Percentiles rank a stretch among this genome's conserved stretches.
Conservation (phyloP, 2,329 filamentous ascomycete species). For the Bipolaris cookei region DNA sequence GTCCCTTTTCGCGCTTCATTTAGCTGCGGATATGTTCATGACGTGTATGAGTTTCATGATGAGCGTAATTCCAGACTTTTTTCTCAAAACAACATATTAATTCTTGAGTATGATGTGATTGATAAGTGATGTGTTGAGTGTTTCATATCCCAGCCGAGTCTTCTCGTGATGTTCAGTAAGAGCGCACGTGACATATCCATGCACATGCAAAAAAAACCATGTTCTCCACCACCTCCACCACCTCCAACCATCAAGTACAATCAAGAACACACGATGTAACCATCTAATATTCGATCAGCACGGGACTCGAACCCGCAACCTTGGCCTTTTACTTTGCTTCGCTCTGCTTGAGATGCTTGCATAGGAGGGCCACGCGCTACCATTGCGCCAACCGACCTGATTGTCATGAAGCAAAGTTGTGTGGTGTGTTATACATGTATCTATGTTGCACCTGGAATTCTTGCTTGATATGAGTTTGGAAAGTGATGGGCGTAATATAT, state of each 20-base stretch:
- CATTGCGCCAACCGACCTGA: constrained; percentile 47
- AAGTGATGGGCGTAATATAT: no score
- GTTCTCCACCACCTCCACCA: neutral
- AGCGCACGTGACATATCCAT: neutral
- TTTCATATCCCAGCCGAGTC: neutral
- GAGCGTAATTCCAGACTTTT: constrained; percentile 21
- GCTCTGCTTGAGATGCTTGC: no score
- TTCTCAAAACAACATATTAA: constrained; percentile 7
- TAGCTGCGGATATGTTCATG: constrained; percentile 31
- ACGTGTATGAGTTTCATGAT: constrained; percentile 37
- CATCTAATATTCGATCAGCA: constrained; percentile 32
- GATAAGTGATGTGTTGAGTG: neutral
- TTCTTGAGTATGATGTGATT: neutral
- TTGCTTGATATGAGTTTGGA: no score
- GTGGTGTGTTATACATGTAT: neutral
- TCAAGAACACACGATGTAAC: no score
- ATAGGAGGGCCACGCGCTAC: constrained; percentile 49
- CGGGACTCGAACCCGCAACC: constrained; percentile 49
- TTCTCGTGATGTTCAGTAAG: neutral
- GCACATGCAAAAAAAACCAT: neutral
- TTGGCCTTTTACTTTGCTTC: constrained; percentile 34
- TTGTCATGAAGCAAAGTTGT: constrained; percentile 7
- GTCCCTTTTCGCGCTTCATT: constrained; percentile 27
- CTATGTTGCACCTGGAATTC: no score
- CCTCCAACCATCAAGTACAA: no score